A percentile compares a stretch with the other conserved stretches of the same genome.
These are phyloP conservation scores for Patellaria atrata DNA, from an alignment of 495 filamentous ascomycete genomes.

Conservation along the genomic window DNA sequence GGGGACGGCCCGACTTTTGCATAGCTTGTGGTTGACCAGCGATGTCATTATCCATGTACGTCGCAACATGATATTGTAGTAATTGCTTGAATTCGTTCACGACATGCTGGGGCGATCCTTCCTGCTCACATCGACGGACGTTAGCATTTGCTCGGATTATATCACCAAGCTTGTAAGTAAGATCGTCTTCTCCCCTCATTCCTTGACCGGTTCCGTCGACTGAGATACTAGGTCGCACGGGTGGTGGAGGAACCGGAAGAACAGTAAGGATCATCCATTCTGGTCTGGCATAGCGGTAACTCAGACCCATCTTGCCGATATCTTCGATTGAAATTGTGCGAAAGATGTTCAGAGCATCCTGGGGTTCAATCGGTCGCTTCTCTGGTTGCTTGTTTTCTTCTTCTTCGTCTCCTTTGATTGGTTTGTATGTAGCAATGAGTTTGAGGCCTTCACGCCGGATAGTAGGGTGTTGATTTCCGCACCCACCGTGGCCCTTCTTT, in stretches of 20 bases:
- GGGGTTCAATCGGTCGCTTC: constrained; percentile 72
- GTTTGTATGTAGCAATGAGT: constrained; percentile 69
- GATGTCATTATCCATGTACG: constrained; percentile 99
- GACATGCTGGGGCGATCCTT: constrained; percentile 82
- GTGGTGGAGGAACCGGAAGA: constrained; percentile 85
- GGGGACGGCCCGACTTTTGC: constrained; percentile 88
- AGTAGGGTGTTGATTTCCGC: constrained; percentile 74
- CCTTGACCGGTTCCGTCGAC: constrained; percentile 82
- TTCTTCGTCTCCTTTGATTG: constrained; percentile 54
- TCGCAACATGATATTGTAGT: constrained; percentile 96
- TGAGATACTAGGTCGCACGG: constrained; percentile 88
- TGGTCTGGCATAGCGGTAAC: constrained; percentile 81
- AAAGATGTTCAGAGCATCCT: constrained; percentile 72
- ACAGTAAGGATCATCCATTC: constrained; percentile 98
- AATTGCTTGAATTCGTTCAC: constrained; percentile 77
- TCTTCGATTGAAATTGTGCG: constrained; percentile 66
- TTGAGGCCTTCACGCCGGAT: constrained; percentile 75
- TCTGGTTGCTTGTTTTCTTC: constrained; percentile 53
- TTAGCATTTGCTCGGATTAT: constrained; percentile 97
- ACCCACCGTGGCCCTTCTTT: constrained; percentile 64
- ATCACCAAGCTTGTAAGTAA: constrained; percentile 97
- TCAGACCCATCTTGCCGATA: constrained; percentile 74
- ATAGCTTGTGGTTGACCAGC: constrained; percentile 89
- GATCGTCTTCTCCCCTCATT: constrained; percentile 86
- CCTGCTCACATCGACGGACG: constrained; percentile 70